Base-by-base conservation (phyloP, 148 eudicot species). In the Beta vulgaris region DNA sequence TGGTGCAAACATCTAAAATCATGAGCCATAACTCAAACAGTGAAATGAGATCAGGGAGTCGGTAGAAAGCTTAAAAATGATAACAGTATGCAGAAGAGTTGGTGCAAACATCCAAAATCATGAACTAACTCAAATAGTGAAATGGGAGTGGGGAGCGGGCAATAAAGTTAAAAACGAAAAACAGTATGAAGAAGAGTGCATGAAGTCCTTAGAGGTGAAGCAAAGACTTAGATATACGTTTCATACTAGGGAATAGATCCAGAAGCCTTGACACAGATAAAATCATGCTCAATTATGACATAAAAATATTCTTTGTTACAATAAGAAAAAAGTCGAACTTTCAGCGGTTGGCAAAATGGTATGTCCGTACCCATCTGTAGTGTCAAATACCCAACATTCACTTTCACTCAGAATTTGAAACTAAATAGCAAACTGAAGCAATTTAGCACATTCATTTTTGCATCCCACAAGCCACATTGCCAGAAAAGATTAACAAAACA, bases 41-140 rank as follows among this genome's bases (percentile, higher is more conserved):
- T 51, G 57, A 51, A 51, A 51, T 51, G 5, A 19, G 57, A 51
- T 19, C 12, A 13, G 25, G 12, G 25, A 19, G 57, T 19, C 25
- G 57, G 25, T 7, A 48, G 7, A 19, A 49, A 49, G 55, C 25
- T 51, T 51, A 9, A 43, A 43, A 43, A 43, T 43, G 15, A 43
- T 43, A 0, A 9, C 57, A 51, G 9, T 10, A 29, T 6, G 64
- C 29, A 60, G 4, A 60, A 2, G 64, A 29, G 9, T 60, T 37
- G 32, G 18, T 37, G 64, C 34, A 73, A 44, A 71, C 71, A 63
- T 51, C 34, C 18, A 43, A 43, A 44, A 75, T 80, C 53, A 80
- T 23, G 3, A 66, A 66, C 48, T 15, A 48, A 14, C 53, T 48
- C 53, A 13, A 51, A 51, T n/a, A 51, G 57, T 51, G 57, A 51